phyloP scores from a whole-genome alignment of 495 filamentous ascomycete genomes.

The Opeltia flavorubescens region DNA sequence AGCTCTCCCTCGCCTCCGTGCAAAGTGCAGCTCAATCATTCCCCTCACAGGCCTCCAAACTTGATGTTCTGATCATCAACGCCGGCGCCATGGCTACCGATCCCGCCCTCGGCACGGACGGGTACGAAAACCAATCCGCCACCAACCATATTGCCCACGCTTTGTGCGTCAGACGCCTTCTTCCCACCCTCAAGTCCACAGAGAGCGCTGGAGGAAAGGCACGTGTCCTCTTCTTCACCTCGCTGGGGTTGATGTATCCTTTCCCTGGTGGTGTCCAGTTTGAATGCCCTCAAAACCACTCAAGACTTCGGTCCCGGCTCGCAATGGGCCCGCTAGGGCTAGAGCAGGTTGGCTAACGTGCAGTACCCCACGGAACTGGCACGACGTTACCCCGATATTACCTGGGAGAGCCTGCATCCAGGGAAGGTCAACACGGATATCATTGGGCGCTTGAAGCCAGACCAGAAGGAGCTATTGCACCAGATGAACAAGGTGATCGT shows the following conservation, averaged over 20 bases:
- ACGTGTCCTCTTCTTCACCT: conserved; percentile 28
- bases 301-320: too few relatives aligned
- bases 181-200: conserved; percentile 4
- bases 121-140: conserved; percentile 20
- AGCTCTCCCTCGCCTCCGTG: conserved; percentile 6
- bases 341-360: too few relatives aligned
- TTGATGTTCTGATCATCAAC: conserved; percentile 12
- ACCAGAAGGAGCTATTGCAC: too few relatives aligned
- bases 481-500: too few relatives aligned
- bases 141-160: conserved; percentile 13
- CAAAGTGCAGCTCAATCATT: conserved; percentile 4
- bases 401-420: too few relatives aligned
- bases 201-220: conserved; percentile 18
- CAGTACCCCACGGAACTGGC: too few relatives aligned
- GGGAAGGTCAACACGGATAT: too few relatives aligned
- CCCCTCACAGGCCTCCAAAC: conserved; percentile 3
- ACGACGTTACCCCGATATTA: too few relatives aligned
- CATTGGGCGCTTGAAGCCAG: too few relatives aligned
- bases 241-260: conserved; percentile 20
- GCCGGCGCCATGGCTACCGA: conserved; percentile 16
- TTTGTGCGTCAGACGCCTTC: conserved; percentile 11
- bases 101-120: conserved; percentile 15
- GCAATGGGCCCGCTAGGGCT: too few relatives aligned
- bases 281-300: too few relatives aligned
- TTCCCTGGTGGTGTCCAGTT: too few relatives aligned